phyloP scores from a whole-genome alignment of 2,329 filamentous ascomycete genomes.

The Sclerotinia nivalis region DNA sequence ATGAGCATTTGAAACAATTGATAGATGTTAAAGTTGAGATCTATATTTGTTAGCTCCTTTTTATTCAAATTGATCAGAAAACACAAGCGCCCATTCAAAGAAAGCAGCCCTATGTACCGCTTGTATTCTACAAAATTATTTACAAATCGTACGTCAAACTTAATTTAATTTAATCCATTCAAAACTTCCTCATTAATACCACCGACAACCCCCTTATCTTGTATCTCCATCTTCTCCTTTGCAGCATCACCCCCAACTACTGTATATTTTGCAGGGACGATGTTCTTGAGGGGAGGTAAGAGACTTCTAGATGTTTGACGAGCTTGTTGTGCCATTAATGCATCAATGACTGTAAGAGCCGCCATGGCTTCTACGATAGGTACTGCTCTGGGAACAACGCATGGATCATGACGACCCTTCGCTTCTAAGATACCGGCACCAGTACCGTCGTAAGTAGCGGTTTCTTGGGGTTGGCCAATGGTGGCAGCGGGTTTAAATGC shows the following conservation, averaged over 20 bases:
- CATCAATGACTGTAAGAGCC: constrained; percentile 82
- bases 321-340: constrained; percentile 77
- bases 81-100: background rate
- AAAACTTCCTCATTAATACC: background rate
- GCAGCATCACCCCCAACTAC: constrained; percentile 30
- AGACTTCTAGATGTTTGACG: constrained; percentile 51
- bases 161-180: constrained; percentile 2
- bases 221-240: constrained; percentile 25
- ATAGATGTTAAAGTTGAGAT: background rate
- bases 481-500: constrained; percentile 95
- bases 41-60: background rate
- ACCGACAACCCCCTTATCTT: constrained; percentile 26
- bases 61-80: background rate
- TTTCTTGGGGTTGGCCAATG: constrained; percentile 84
- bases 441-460: constrained; percentile 73
- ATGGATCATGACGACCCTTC: constrained; percentile 93
- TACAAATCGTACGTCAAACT: background rate
- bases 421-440: constrained; percentile 75
- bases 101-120: background rate
- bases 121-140: constrained; percentile 10
- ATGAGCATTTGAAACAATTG: background rate
- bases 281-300: constrained; percentile 45
- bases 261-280: constrained; percentile 28
- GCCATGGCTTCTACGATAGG: constrained; percentile 93
- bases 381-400: constrained; percentile 78